Evolutionary conservation across 805 yeast species (phyloP), one percentile per base, ranked within the genome.

Genomic region (Dipodascopsis tothii): DNA sequence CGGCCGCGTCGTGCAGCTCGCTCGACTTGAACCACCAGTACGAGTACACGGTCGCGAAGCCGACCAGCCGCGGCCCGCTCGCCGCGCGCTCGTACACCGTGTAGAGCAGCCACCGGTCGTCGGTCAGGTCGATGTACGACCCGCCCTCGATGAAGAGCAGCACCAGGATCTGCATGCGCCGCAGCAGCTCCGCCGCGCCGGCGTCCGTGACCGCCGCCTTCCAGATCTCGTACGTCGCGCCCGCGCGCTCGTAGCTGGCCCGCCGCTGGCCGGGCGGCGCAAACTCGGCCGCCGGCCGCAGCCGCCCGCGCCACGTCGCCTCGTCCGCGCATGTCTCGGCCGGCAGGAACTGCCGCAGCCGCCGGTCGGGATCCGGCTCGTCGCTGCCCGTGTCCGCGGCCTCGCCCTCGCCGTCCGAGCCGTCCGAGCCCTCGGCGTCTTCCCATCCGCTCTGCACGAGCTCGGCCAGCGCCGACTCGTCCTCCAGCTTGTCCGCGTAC

Each of bases 121-220:
- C 98, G 0, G 62, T 62, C 33, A 72, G 70, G 58, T 88, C 96
- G 44, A 92, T 86, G 56, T 77, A 84, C 1, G 94, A 78, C 1
- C 96, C 97, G 0, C 95, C 97, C 60, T 92, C 98, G 54, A 92
- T 90, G 65, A 81, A 87, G 7, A 92, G 68, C 21, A 90, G 66
- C 14, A 84, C 84, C 54, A 92, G 75, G 1, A 88, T 77, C 54
- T 86, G 94, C 52, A 87, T 69, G 46, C 95, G 65, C 39, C 71
- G 64, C 56, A 80, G 88, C 40, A 86, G 61, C 49, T 73, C 76
- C 37, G 64, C 54, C 0, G 79, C 77, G 4, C 56, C 57, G 0
- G 57, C 58, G 37, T 68, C 71, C 9, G 60, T 55, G 39, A 77
- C 57, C 38, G 71, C 60, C 34, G 74, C 64, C 47, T 73, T 75